Evolutionary conservation across 2,329 filamentous ascomycete genomes (phyloP).

Genomic region (Colletotrichum spaethianum): DNA sequence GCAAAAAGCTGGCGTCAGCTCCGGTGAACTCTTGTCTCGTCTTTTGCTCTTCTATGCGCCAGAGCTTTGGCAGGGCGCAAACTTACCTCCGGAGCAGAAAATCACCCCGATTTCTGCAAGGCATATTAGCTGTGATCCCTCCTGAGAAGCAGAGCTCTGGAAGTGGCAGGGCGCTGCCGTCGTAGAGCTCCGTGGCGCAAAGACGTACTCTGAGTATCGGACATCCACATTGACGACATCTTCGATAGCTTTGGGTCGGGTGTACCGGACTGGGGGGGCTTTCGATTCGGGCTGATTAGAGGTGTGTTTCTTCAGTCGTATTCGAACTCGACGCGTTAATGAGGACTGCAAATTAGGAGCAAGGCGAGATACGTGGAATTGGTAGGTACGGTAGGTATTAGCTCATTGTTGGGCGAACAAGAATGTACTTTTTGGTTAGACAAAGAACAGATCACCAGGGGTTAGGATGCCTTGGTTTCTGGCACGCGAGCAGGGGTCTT

Average conservation of each 20-base stretch:
- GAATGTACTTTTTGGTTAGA: constrained; percentile 18
- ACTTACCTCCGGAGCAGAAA: constrained; percentile 97
- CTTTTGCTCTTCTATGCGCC: constrained; percentile 42
- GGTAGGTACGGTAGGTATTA: not conserved
- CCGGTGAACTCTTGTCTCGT: not conserved
- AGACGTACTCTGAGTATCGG: constrained; percentile 92
- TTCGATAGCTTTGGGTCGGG: constrained; percentile 47
- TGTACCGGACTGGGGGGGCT: not conserved
- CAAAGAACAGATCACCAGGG: constrained; percentile 43
- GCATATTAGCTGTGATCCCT: constrained; percentile 48
- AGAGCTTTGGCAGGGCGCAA: constrained; percentile 45
- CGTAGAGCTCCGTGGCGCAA: constrained; percentile 2
- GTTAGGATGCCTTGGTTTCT: constrained; percentile 28
- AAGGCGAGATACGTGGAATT: not conserved
- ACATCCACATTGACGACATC: constrained; percentile 96
- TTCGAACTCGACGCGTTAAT: not conserved
- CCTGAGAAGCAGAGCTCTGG: constrained; percentile 4
- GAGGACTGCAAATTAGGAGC: not conserved
- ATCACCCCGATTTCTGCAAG: constrained; percentile 92
- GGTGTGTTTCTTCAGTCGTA: not conserved
- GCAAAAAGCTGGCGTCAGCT: constrained; percentile 35
- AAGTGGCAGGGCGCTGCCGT: not conserved
- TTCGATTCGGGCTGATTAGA: not conserved
- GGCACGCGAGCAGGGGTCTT: constrained; percentile 31
- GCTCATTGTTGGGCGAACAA: constrained; percentile 6